These are phyloP conservation scores for Selaginella moellendorffii DNA, from an alignment of 75 land plant species.

Conservation along the genomic window DNA sequence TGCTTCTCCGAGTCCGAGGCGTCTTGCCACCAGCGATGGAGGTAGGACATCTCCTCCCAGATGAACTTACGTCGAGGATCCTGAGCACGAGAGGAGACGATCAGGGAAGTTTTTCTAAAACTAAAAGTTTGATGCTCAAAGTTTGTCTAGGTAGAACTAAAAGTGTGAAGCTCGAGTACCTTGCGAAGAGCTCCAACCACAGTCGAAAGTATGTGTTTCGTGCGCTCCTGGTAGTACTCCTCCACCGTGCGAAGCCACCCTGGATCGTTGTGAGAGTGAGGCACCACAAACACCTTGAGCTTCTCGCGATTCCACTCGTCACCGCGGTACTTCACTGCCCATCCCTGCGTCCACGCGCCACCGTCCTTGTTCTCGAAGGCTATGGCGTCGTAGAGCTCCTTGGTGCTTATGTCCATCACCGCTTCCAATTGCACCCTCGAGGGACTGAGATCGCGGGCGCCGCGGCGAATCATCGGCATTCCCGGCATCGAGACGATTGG, in stretches of 20 bases:
- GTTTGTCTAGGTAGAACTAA: background rate
- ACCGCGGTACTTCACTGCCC: conserved; percentile 62
- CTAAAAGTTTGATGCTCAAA: background rate
- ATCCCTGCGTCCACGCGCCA: conserved; percentile 96
- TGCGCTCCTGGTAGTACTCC: conserved; percentile 70
- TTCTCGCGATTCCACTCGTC: conserved; percentile 76
- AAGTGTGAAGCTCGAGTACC: conserved; percentile 28
- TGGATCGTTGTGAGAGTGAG: conserved; percentile 98
- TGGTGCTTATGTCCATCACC: conserved; percentile 61
- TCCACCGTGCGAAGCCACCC: conserved; percentile 95
- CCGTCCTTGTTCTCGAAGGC: conserved; percentile 70
- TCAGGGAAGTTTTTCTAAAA: background rate
- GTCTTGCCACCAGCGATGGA: conserved; percentile 82
- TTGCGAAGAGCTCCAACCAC: conserved; percentile 64
- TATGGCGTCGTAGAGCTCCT: conserved; percentile 70
- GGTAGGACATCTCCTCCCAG: conserved; percentile 6
- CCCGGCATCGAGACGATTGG: background rate
- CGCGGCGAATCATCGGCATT: background rate
- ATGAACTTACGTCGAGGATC: conserved; percentile 24
- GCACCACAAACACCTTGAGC: conserved; percentile 89
- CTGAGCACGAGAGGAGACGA: conserved; percentile 11
- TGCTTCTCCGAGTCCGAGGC: conserved; percentile 41
- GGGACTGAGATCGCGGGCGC: background rate
- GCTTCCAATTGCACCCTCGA: conserved; percentile 19
- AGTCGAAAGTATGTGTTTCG: conserved; percentile 59